These are phyloP conservation scores for Cucumis melo DNA, from an alignment of 306 rosid genomes.

Conservation along the genomic window DNA sequence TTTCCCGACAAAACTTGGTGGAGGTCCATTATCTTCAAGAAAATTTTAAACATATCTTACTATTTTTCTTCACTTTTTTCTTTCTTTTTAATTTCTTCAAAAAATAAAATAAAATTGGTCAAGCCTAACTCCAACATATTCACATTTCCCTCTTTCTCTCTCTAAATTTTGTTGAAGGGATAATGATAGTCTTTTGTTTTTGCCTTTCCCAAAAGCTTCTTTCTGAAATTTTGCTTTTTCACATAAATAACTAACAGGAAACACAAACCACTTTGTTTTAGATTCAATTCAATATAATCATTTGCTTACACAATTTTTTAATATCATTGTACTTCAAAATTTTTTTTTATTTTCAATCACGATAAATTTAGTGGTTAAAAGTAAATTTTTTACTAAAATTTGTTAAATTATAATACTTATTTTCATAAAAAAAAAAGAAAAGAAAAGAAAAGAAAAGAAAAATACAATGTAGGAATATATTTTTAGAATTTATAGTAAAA, in stretches of 20 bases:
- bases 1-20: slow-evolving; percentile 55
- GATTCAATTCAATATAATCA: neutral
- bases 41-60: slow-evolving; percentile 15
- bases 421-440: too few species aligned
- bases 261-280: neutral
- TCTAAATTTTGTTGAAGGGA: slow-evolving; percentile 7
- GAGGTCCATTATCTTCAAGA: slow-evolving; percentile 25
- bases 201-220: neutral
- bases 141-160: slow-evolving; percentile 10
- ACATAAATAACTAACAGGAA: neutral
- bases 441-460: too few species aligned
- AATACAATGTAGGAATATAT: too few species aligned
- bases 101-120: slow-evolving; percentile 11
- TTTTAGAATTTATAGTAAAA: too few species aligned
- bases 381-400: too few species aligned
- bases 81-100: too few species aligned
- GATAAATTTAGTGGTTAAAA: too few species aligned
- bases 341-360: too few species aligned
- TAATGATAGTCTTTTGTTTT: slow-evolving; percentile 13
- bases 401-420: too few species aligned
- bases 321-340: too few species aligned
- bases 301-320: neutral
- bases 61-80: neutral
- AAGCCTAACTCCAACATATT: slow-evolving; percentile 29
- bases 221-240: neutral